Evolutionary conservation across 2,329 filamentous ascomycete species (phyloP), one percentile per base, ranked within the genome.

Genomic region (Aspergillus eucalypticola): DNA sequence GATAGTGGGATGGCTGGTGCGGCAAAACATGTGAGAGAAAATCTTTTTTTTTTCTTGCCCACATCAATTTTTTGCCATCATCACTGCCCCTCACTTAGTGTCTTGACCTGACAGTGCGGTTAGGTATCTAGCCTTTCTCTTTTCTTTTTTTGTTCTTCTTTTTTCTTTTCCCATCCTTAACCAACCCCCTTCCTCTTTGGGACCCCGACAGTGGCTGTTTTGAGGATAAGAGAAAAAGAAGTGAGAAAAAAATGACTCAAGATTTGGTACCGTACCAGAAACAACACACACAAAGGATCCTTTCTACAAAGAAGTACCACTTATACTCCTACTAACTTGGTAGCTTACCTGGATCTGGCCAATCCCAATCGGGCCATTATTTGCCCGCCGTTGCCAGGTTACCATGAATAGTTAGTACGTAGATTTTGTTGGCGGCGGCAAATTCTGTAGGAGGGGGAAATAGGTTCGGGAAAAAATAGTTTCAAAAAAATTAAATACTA

Each of bases 311-410:
- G 32, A 35, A 35, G 32, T 35, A 13, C 32, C 25, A 27, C 25
- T 27, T 35, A 5, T 35, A 13, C 32, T 13, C 32, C 32, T 35
- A 6, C 32, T 13, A 35, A 15, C 4, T 15, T 35, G 32, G 11
- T 35, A 60, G 56, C 60, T 61, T 61, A 64, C 63, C 58, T 63
- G 59, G 55, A 49, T 53, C 11, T 17, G 29, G 21, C 58, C 63
- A 63, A 63, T 61, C 63, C 60, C 25, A 50, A 60, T 54, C 29
- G 39, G 56, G 53, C 50, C 50, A 59, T 64, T 63, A 56, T 54
- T 54, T 59, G 53, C 23, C 23, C 23, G 23, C 60, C 55, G 53
- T 59, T 59, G 53, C 54, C 25, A 44, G 39, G 27, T 60, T 60
- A 59, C 19, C 10, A 44, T n/a, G 32, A 35, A 35, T 35, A 35